Conservation (phyloP, 169 alveolate species). For the Plasmodium knowlesi region DNA sequence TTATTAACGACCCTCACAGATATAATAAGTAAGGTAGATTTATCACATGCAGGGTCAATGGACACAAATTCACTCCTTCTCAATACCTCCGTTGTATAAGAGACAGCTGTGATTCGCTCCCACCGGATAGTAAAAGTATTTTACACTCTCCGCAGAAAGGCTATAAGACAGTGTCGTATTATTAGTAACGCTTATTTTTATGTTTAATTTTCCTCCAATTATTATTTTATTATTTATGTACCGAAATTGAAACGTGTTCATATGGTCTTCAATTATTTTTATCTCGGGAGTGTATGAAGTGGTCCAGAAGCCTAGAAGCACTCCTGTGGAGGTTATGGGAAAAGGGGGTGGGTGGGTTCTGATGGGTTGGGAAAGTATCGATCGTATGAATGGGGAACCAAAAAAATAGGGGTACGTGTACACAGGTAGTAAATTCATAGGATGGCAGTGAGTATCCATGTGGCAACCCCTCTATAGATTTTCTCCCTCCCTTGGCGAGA, state of each 20-base stretch:
- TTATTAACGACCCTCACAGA: neutral
- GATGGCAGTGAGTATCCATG: neutral
- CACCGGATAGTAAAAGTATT: constrained; percentile 79
- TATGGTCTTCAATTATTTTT: constrained; percentile 30
- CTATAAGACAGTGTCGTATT: constrained; percentile 76
- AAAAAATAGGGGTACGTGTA: neutral
- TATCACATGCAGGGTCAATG: neutral
- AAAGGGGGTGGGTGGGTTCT: neutral
- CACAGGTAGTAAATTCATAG: neutral
- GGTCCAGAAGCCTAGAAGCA: constrained; percentile 58
- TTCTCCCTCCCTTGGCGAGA: neutral
- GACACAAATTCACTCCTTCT: neutral
- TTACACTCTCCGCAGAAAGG: constrained; percentile 68
- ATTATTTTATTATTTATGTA: constrained; percentile 31
- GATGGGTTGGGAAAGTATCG: neutral
- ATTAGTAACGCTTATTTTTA: constrained; percentile 70
- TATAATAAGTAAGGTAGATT: neutral
- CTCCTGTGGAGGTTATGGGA: constrained; percentile 6
- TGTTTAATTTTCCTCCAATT: constrained; percentile 79
- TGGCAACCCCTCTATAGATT: neutral
- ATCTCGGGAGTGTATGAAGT: constrained; percentile 72
- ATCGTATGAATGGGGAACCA: neutral
- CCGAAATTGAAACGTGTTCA: constrained; percentile 72
- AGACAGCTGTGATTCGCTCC: constrained; percentile 76
- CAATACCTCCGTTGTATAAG: constrained; percentile 75